phyloP scores from a whole-genome alignment of 345 rosid genomes.

The Populus alba region DNA sequence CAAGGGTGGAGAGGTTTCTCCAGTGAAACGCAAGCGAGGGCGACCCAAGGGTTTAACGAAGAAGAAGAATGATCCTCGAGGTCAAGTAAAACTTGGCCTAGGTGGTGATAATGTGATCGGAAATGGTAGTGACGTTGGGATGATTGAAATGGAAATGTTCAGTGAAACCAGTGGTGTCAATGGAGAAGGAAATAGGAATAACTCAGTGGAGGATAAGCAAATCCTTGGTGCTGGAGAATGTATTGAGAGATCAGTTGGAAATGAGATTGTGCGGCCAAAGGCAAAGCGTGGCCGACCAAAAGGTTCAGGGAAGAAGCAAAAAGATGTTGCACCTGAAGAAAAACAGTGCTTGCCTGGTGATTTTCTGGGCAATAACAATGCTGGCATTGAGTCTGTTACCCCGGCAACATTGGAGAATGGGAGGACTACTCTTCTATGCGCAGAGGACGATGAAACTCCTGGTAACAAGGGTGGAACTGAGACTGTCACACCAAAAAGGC shows the following conservation, averaged over 20 bases:
- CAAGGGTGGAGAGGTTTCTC: background rate
- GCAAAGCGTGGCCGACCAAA: background rate
- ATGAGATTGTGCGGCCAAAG: background rate
- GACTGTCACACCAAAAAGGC: conserved; percentile 4
- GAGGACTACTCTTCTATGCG: background rate
- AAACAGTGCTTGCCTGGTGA: background rate
- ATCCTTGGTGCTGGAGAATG: background rate
- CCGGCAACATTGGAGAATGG: background rate
- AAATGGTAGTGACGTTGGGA: background rate
- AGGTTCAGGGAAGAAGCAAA: background rate
- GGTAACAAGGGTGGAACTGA: background rate
- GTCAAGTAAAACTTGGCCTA: background rate
- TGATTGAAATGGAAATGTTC: background rate
- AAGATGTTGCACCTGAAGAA: background rate
- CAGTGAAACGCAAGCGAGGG: conserved; percentile 11
- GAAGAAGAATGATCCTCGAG: conserved; percentile 2
- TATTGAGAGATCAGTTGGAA: background rate
- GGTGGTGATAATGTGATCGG: background rate
- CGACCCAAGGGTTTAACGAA: conserved; percentile 18
- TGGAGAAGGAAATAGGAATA: background rate
- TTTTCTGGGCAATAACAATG: background rate
- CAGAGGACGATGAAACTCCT: background rate
- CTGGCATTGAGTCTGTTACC: background rate
- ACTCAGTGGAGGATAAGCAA: background rate
- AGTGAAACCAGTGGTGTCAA: background rate